phyloP scores from a whole-genome alignment of 805 yeast species.

The Zygoascus bituminiphila region DNA sequence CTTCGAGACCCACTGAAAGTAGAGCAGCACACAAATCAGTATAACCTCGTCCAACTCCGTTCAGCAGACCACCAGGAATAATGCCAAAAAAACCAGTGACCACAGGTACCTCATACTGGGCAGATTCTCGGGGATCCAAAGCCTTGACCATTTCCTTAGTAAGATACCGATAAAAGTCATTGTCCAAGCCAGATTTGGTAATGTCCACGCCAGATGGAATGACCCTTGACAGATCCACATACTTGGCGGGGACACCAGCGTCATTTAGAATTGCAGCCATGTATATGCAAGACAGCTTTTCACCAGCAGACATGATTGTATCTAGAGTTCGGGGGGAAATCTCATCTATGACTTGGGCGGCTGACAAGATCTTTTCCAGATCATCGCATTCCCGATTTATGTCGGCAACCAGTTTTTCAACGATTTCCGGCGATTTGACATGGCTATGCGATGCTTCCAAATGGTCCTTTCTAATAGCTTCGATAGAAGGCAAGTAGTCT shows the following conservation, averaged over 20 bases:
- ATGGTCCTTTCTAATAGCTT: conserved; percentile 73
- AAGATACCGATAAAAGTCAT: conserved; percentile 47
- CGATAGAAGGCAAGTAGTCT: conserved; percentile 45
- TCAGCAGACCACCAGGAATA: conserved; percentile 91
- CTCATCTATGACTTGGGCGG: conserved; percentile 88
- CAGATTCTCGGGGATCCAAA: conserved; percentile 24
- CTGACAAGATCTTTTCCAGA: conserved; percentile 65
- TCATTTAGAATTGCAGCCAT: conserved; percentile 82
- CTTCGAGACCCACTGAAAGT: conserved; percentile 84
- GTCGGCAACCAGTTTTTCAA: conserved; percentile 45
- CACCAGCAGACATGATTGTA: conserved; percentile 87
- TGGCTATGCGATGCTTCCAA: conserved; percentile 54
- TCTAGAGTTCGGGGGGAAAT: conserved; percentile 83
- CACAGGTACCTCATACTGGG: conserved; percentile 59
- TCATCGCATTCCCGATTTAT: conserved; percentile 59
- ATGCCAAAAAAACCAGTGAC: conserved; percentile 93
- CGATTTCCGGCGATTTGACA: conserved; percentile 42
- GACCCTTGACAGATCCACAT: conserved; percentile 68
- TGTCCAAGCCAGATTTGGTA: conserved; percentile 51
- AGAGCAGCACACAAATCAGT: conserved; percentile 97
- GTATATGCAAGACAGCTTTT: conserved; percentile 81
- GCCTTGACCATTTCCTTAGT: conserved; percentile 42
- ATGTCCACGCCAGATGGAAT: conserved; percentile 56
- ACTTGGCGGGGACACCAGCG: conserved; percentile 66
- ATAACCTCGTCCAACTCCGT: conserved; percentile 94